These are phyloP conservation scores for Dactylellina drechsleri DNA, from an alignment of 2,329 filamentous ascomycete species.

Conservation along the genomic window DNA sequence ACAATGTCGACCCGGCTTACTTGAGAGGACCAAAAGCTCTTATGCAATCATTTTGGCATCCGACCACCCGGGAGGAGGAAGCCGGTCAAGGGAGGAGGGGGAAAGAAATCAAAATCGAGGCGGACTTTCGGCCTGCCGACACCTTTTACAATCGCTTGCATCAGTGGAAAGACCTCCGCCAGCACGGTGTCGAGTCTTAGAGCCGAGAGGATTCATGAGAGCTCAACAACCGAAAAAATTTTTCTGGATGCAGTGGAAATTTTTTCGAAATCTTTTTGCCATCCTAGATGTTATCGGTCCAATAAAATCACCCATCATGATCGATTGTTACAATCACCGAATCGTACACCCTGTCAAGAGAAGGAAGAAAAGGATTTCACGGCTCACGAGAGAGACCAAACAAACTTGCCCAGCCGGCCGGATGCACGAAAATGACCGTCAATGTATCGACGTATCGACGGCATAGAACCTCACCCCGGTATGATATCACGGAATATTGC, in stretches of 20 bases:
- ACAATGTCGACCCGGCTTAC: constrained; percentile 53
- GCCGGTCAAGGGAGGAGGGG: neutral
- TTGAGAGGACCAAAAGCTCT: constrained; percentile 32
- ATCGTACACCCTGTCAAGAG: constrained; percentile 20
- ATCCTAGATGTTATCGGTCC: neutral
- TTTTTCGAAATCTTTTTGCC: no score
- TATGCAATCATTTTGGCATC: constrained; percentile 51
- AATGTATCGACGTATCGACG: constrained; percentile 15
- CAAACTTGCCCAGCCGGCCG: constrained; percentile 46
- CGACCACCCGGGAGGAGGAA: constrained; percentile 45
- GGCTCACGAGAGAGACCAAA: constrained; percentile 26
- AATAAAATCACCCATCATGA: neutral
- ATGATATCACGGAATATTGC: constrained; percentile 39
- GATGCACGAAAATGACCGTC: constrained; percentile 21
- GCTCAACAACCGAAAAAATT: constrained; percentile 39
- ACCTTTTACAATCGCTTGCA: constrained; percentile 43
- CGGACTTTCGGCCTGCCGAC: constrained; percentile 54
- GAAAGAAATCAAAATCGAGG: constrained; percentile 39
- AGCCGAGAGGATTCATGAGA: constrained; percentile 48
- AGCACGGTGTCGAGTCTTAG: constrained; percentile 37
- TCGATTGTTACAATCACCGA: constrained; percentile 10
- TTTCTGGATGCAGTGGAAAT: neutral
- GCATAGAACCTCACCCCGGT: constrained; percentile 17
- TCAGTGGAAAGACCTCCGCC: constrained; percentile 37
- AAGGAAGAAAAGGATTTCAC: neutral